A percentile compares a stretch with the other conserved stretches of the same genome.
Conservation (phyloP, 2,329 filamentous ascomycete genomes). For the Phyllosticta ampelicida region DNA sequence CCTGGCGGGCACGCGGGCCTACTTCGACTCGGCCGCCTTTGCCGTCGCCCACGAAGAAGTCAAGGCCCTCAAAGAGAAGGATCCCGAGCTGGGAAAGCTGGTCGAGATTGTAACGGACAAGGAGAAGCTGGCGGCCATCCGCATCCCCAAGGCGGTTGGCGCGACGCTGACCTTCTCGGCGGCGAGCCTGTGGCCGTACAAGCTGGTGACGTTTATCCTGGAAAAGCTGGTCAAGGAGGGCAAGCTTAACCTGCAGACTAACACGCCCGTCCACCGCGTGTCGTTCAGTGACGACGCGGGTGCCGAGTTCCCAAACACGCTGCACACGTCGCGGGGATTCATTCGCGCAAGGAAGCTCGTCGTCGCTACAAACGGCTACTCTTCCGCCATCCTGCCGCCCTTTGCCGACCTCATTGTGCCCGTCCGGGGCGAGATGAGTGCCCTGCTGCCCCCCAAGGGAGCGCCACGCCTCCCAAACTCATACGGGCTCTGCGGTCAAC, state of each 20-base stretch:
- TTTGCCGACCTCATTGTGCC: slow-evolving; percentile 67
- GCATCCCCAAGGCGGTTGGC: slow-evolving; percentile 38
- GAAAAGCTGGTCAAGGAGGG: slow-evolving; percentile 43
- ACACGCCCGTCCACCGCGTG: slow-evolving; percentile 47
- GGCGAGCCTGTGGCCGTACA: slow-evolving; percentile 72
- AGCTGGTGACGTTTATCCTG: slow-evolving; percentile 63
- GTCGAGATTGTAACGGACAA: slow-evolving; percentile 32
- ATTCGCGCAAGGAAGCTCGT: slow-evolving; percentile 55
- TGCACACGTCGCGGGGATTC: slow-evolving; percentile 59
- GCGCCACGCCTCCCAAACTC: slow-evolving; percentile 42
- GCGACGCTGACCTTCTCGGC: slow-evolving; percentile 55
- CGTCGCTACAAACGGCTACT: slow-evolving; percentile 76
- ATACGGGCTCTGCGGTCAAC: slow-evolving; percentile 52
- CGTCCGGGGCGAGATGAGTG: slow-evolving; percentile 61
- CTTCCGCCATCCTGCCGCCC: slow-evolving; percentile 59
- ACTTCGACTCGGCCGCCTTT: slow-evolving; percentile 48
- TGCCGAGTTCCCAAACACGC: slow-evolving; percentile 20
- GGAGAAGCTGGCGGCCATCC: slow-evolving; percentile 40
- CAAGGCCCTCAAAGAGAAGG: slow-evolving; percentile 35
- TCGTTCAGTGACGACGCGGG: slow-evolving; percentile 19
- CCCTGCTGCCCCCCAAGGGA: slow-evolving; percentile 47
- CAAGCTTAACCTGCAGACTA: slow-evolving; percentile 62
- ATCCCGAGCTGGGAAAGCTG: slow-evolving; percentile 45
- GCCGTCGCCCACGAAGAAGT: slow-evolving; percentile 42
- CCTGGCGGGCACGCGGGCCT: slow-evolving; percentile 53